A percentile compares a stretch with the other conserved stretches of the same genome.
phyloP scores from a whole-genome alignment of 2,329 filamentous ascomycete species.

The Colletotrichum destructivum region DNA sequence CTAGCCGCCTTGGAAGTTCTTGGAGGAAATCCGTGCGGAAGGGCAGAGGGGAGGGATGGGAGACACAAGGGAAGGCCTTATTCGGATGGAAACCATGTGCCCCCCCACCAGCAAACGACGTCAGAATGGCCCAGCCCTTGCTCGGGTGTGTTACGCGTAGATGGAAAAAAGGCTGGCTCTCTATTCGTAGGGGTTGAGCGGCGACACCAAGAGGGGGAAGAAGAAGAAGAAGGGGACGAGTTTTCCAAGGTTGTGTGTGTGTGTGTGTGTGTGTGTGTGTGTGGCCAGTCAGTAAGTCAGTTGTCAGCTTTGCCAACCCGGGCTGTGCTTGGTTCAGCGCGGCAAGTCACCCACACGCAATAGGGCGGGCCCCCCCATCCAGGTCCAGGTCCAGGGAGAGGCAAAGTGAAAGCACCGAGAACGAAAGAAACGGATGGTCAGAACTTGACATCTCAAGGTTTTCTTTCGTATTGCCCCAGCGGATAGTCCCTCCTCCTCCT shows the following conservation, averaged over 20 bases:
- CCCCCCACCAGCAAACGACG: constrained; percentile 29
- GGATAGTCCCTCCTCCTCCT: neutral
- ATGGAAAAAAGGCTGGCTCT: neutral
- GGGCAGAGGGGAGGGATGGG: neutral
- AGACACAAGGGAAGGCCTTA: neutral
- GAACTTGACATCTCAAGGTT: neutral
- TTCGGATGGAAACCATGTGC: neutral
- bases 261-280: neutral
- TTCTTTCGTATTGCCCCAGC: neutral
- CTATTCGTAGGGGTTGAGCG: constrained; percentile 12
- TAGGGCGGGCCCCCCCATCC: too few species aligned
- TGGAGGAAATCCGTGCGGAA: neutral
- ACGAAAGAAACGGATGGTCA: neutral
- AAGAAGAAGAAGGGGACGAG: neutral
- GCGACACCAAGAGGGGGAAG: neutral
- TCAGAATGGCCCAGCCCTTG: constrained; percentile 20
- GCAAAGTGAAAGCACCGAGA: neutral
- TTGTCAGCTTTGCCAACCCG: constrained; percentile 18
- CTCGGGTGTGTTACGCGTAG: constrained; percentile 11
- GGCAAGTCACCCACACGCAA: constrained; percentile 1
- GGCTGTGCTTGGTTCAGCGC: constrained; percentile 25
- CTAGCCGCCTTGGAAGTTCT: constrained; percentile 2
- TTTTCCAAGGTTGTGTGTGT: neutral
- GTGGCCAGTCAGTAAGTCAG: neutral
- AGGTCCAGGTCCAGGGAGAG: too few species aligned